phyloP scores from a whole-genome alignment of 768 basidiomycete species.

The Kwoniella bestiolae region DNA sequence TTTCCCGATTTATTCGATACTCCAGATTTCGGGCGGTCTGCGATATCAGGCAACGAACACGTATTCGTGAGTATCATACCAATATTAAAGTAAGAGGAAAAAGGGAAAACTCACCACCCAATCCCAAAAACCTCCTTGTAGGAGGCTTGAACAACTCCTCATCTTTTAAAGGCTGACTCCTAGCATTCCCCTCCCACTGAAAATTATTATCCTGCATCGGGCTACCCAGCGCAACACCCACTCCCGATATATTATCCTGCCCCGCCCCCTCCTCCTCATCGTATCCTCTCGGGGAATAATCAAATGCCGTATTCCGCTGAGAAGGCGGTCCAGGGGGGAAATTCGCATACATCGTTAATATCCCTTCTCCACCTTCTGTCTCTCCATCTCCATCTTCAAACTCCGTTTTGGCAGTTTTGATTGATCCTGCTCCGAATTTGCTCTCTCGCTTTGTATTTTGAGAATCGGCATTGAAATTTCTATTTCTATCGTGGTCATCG shows the following conservation, averaged over 20 bases:
- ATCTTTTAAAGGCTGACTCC: not conserved
- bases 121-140: conserved; percentile 14
- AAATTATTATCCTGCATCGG: conserved; percentile 9
- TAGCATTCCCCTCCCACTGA: not conserved
- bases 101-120: not conserved
- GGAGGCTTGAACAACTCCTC: conserved; percentile 12
- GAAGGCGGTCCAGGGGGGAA: not conserved
- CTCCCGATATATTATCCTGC: not conserved
- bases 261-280: not conserved
- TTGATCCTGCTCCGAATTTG: not conserved
- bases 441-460: not conserved
- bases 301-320: not conserved
- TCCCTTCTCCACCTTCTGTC: not conserved
- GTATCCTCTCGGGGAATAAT: not conserved
- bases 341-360: conserved; percentile 18
- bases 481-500: not conserved
- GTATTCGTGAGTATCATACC: not conserved
- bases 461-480: not conserved
- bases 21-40: conserved; percentile 17
- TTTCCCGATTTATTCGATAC: conserved; percentile 7
- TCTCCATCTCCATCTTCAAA: not conserved
- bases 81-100: not conserved
- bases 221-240: conserved; percentile 5
- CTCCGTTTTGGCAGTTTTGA: conserved; percentile 6
- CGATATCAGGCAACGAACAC: not conserved